Percentiles rank a stretch among this genome's conserved stretches.
phyloP scores from a whole-genome alignment of 306 rosid species.

The Cicer pinnatifidum region DNA sequence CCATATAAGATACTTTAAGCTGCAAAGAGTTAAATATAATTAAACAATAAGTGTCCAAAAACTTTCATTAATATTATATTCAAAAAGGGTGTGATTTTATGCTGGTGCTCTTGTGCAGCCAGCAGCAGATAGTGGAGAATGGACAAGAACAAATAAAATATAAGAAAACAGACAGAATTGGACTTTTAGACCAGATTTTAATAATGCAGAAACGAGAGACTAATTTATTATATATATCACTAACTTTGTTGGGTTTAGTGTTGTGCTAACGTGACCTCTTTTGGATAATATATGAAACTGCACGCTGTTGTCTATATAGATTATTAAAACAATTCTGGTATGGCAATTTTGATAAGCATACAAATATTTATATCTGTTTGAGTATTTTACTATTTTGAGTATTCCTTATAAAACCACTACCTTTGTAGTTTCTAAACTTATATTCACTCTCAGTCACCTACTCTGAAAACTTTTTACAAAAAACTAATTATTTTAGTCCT shows the following conservation, averaged over 20 bases:
- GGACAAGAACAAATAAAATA: neutral
- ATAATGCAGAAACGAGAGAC: neutral
- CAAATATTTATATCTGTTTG: slow-evolving; percentile 23
- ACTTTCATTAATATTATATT: neutral
- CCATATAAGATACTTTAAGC: slow-evolving; percentile 1
- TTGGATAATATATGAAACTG: slow-evolving; percentile 10
- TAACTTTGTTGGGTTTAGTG: neutral
- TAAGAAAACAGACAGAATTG: neutral
- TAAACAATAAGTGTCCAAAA: neutral
- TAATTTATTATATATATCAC: slow-evolving; percentile 8
- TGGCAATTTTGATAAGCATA: neutral
- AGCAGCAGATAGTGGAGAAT: neutral
- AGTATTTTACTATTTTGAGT: neutral
- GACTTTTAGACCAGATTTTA: neutral
- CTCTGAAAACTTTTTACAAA: too few species aligned
- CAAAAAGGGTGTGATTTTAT: slow-evolving; percentile 12
- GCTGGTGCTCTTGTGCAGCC: neutral
- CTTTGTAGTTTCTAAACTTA: too few species aligned
- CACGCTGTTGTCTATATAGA: slow-evolving; percentile 22
- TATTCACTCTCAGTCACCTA: too few species aligned
- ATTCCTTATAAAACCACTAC: too few species aligned
- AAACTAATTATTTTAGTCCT: too few species aligned
- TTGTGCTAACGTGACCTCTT: neutral
- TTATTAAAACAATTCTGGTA: neutral
- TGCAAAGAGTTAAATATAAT: neutral